phyloP scores from a whole-genome alignment of 768 basidiomycete genomes.

The Tremella fuciformis region DNA sequence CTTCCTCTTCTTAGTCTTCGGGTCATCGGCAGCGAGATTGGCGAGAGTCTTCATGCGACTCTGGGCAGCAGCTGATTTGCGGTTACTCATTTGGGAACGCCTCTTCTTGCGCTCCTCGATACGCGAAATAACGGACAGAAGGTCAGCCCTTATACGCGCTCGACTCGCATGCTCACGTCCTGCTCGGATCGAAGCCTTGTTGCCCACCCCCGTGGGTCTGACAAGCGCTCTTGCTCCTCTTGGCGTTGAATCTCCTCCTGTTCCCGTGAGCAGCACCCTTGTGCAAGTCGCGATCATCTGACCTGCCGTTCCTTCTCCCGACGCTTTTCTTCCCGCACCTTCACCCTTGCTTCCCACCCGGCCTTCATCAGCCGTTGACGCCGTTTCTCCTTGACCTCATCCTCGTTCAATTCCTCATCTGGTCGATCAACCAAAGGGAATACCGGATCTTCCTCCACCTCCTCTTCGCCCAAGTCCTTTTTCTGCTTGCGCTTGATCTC shows the following conservation, averaged over 20 bases:
- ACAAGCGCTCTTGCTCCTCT: conserved; percentile 73
- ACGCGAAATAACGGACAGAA: conserved; percentile 70
- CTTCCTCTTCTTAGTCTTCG: conserved; percentile 72
- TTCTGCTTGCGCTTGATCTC: conserved; percentile 74
- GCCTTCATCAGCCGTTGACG: conserved; percentile 90
- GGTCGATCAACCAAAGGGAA: conserved; percentile 91
- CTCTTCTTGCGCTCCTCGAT: conserved; percentile 80
- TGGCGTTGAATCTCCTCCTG: conserved; percentile 36
- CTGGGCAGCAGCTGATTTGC: conserved; percentile 93
- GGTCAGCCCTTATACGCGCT: not conserved
- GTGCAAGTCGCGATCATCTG: conserved; percentile 7
- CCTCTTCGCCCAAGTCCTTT: conserved; percentile 72
- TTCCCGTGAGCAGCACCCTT: not conserved
- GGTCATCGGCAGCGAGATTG: conserved; percentile 76
- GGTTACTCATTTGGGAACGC: conserved; percentile 76
- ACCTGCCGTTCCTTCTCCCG: conserved; percentile 62
- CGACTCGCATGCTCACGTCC: conserved; percentile 58
- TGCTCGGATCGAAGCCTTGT: conserved; percentile 71
- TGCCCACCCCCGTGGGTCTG: conserved; percentile 72
- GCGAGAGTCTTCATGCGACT: conserved; percentile 95
- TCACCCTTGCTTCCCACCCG: conserved; percentile 83
- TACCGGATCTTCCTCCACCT: conserved; percentile 64
- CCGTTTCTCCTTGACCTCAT: conserved; percentile 87
- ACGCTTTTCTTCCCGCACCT: conserved; percentile 81
- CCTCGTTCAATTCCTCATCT: conserved; percentile 87